These are phyloP conservation scores for Coemansia sp. DNA, from an alignment of 371 early-diverging fungal species.

Conservation along the genomic window DNA sequence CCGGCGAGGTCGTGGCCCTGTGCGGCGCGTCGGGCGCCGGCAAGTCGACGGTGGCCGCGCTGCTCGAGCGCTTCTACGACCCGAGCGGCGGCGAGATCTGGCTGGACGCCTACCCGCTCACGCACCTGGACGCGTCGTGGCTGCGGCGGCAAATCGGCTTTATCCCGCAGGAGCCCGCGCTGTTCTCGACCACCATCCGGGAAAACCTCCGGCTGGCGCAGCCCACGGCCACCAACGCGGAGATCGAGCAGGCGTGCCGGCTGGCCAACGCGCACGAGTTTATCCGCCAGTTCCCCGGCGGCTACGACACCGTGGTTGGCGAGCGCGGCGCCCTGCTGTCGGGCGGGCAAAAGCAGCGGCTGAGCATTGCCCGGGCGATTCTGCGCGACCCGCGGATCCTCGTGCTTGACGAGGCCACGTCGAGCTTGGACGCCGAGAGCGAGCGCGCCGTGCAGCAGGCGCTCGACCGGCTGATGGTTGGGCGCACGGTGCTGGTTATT, in stretches of 20 bases:
- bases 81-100: slow-evolving; percentile 58
- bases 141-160: slow-evolving; percentile 65
- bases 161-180: slow-evolving; percentile 74
- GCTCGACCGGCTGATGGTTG: slow-evolving; percentile 64
- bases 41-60: slow-evolving; percentile 69
- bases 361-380: slow-evolving; percentile 78
- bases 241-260: slow-evolving; percentile 65
- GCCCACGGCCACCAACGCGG: slow-evolving; percentile 59
- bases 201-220: slow-evolving; percentile 74
- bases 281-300: slow-evolving; percentile 65
- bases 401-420: slow-evolving; percentile 88
- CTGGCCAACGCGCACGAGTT: slow-evolving; percentile 73
- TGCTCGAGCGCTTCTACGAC: slow-evolving; percentile 70
- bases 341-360: slow-evolving; percentile 88
- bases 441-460: slow-evolving; percentile 73
- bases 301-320: slow-evolving; percentile 74
- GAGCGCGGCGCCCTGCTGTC: slow-evolving; percentile 71
- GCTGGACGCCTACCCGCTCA: slow-evolving; percentile 60
- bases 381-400: slow-evolving; percentile 70
- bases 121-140: slow-evolving; percentile 60
- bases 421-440: slow-evolving; percentile 75
- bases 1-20: slow-evolving; percentile 64
- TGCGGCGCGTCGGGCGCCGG: slow-evolving; percentile 69
- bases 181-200: slow-evolving; percentile 71
- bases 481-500: slow-evolving; percentile 74